Evolutionary conservation across 805 yeast genomes (phyloP), one percentile per base, ranked within the genome.

Genomic region (Saccharomycopsis olivae): DNA sequence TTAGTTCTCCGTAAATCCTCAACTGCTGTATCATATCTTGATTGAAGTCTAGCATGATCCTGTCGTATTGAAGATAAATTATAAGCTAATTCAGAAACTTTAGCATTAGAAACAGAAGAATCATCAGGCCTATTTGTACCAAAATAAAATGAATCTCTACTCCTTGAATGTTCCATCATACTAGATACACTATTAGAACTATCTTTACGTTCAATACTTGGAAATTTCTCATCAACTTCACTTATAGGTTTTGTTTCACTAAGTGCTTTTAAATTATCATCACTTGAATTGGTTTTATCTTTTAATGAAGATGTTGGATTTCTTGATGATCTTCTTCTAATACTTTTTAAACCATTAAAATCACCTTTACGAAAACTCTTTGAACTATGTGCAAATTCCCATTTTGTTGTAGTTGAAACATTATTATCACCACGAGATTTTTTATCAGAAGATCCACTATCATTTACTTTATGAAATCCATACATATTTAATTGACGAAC

Each of bases 311-410:
- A 11, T 4, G n/a, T 30, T 8, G 37, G 34, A 24, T 61, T 51
- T 53, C 63, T 50, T 4, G 76, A 69, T 0, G 92, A 73, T 36
- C 96, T 62, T 47, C 97, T 68, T 57, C 84, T 87, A 56, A 88
- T 89, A 14, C 71, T 67, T 42, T 82, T 73, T 46, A 88, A 61
- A 10, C 81, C 68, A 30, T 80, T 92, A 15, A 75, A 59, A 56
- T 88, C 94, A 32, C 95, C 96, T 39, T 85, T 78, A 48, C 75
- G 69, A 60, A 88, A 88, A 43, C 69, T 69, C 24, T 80, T 82
- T 3, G 85, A 76, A 27, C 84, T 74, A 56, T 88, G 97, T 41
- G 78, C 75, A 60, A 88, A 88, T 61, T 88, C 96, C 97, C 97
- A 88, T 17, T 29, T 36, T n/a, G 31, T 24, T 9, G 40, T 19